Percentiles rank a stretch among this genome's conserved stretches.
phyloP scores from a whole-genome alignment of 371 early-diverging fungal genomes.

The Cokeromyces recurvatus region DNA sequence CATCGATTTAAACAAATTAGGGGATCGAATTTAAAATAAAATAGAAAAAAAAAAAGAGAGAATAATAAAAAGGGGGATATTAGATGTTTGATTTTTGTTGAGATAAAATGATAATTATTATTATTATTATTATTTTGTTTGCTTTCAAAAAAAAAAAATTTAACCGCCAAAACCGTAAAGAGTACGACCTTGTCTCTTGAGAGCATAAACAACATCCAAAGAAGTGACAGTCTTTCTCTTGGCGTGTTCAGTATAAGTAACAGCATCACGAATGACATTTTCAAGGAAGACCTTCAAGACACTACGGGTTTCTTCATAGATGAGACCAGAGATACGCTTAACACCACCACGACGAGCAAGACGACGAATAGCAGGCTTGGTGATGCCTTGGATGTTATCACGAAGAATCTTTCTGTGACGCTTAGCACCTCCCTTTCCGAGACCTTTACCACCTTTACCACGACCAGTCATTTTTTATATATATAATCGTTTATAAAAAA shows the following conservation, averaged over 20 bases:
- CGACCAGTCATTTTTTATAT: slow-evolving; percentile 77
- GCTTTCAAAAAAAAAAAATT: slow-evolving; percentile 2
- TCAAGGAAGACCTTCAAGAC: slow-evolving; percentile 98
- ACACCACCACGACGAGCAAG: slow-evolving; percentile 99
- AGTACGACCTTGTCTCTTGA: slow-evolving; percentile 98
- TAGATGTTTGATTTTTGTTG: too few species aligned
- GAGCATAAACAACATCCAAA: slow-evolving; percentile 89
- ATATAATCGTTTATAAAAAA: slow-evolving; percentile 2
- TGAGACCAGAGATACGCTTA: slow-evolving; percentile 99
- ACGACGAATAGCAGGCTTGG: slow-evolving; percentile 99
- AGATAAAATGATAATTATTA: too few species aligned
- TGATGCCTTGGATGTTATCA: slow-evolving; percentile 98
- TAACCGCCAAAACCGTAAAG: slow-evolving; percentile 58
- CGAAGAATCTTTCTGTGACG: slow-evolving; percentile 99
- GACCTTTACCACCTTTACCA: slow-evolving; percentile 98
- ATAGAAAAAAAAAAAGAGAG: too few species aligned
- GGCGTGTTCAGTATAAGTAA: slow-evolving; percentile 99
- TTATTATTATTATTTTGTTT: too few species aligned
- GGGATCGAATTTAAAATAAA: too few species aligned
- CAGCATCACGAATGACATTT: slow-evolving; percentile 96
- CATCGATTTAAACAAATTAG: too few species aligned
- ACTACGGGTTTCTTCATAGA: slow-evolving; percentile 98
- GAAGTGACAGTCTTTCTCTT: slow-evolving; percentile 99
- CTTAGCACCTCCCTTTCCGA: slow-evolving; percentile 97
- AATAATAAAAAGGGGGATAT: too few species aligned